These are phyloP conservation scores for Nematodospora anomalae DNA, from an alignment of 1,139 yeast genomes.

Conservation along the genomic window DNA sequence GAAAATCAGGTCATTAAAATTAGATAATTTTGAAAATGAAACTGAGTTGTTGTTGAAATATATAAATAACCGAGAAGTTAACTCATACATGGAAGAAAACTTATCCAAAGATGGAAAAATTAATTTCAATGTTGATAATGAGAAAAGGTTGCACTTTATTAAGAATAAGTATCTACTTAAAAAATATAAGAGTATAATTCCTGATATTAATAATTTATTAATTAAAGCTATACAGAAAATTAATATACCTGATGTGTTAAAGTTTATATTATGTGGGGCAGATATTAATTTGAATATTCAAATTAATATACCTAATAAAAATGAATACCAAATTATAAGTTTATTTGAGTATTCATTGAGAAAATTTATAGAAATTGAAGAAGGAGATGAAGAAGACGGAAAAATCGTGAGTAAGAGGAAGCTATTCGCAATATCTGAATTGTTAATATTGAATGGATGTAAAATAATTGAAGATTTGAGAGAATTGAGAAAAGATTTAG, in stretches of 20 bases:
- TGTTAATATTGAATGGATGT: constrained; percentile 67
- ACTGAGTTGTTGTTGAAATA: constrained; percentile 37
- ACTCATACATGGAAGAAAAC: constrained; percentile 37
- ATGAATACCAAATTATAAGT: constrained; percentile 31
- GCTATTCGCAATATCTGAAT: constrained; percentile 71
- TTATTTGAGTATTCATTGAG: constrained; percentile 63
- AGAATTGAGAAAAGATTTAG: constrained; percentile 27
- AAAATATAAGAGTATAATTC: constrained; percentile 31
- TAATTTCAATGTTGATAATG: constrained; percentile 31
- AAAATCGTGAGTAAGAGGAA: constrained; percentile 16
- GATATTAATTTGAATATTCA: constrained; percentile 42
- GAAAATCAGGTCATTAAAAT: constrained; percentile 48
- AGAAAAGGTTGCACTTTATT: constrained; percentile 45
- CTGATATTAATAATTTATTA: constrained; percentile 27
- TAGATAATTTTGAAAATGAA: constrained; percentile 51
- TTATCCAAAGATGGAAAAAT: constrained; percentile 14
- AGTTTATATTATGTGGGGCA: constrained; percentile 51
- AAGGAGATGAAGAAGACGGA: constrained; percentile 18
- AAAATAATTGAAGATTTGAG: constrained; percentile 31
- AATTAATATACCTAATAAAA: constrained; percentile 23
- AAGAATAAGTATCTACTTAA: constrained; percentile 50
- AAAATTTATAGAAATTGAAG: constrained; percentile 41
- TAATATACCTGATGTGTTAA: constrained; percentile 46
- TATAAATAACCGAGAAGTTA: constrained; percentile 42
- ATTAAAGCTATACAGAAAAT: constrained; percentile 53